Evolutionary conservation across 371 early-diverging fungal species (phyloP), one percentile per base, ranked within the genome.

Genomic region (Mycotypha africana): DNA sequence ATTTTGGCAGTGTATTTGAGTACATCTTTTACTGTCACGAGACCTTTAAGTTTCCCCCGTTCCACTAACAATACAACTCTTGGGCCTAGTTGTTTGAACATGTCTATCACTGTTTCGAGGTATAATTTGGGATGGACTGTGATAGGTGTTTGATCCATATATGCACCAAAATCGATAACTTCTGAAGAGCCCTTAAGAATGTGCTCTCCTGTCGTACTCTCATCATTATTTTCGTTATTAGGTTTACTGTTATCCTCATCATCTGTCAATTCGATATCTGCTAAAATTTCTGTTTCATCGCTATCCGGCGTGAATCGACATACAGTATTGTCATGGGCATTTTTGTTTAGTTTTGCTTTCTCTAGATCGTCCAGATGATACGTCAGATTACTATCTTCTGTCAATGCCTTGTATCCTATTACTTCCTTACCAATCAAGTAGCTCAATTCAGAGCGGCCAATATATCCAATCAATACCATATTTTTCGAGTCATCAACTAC

Each of bases 61-160:
- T 73, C 70, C 56, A 86, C 87, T 16, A 89, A 74, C 15, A 91
- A 58, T 26, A 91, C 75, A 8, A 84, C 79, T 4, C 86, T 76
- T 7, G 91, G 91, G 9, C 93, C 97, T 43, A 97, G 65, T 60
- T 93, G 91, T 41, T 88, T 86, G 63, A 97, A 95, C 52, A 97
- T 75, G 65, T 95, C 94, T 54, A 85, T 68, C 0, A 90, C 92
- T 0, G 92, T 83, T 49, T 95, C 98, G 22, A 92, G 69, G 4
- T 93, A 79, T n/a, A 86, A 65, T 34, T 78, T 77, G 2, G 89
- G 84, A 22, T 86, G 76, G 4, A 96, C 86, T 0, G 87, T 84
- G 17, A 95, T 78, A 0, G 98, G 96, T 5, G 91, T 89, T 74
- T 78, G 81, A 51, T 92, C 86, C 47, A 93, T 82, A 48, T 86